Evolutionary conservation across 495 filamentous ascomycete species (phyloP).

Genomic region (Trichocladium antarcticum): DNA sequence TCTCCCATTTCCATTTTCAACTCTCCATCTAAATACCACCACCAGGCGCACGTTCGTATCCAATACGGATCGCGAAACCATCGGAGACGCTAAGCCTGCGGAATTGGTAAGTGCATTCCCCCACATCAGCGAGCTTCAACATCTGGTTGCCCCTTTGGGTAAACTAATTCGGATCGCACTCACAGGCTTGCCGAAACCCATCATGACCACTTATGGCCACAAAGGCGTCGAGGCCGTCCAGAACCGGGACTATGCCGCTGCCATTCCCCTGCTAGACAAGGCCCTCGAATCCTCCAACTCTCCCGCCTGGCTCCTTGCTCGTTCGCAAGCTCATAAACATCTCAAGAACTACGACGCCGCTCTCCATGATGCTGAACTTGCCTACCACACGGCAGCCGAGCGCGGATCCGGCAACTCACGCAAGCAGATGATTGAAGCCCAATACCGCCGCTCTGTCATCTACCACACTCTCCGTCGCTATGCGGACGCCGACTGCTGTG

Average conservation of each 20-base stretch:
- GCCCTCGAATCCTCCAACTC: conserved; percentile 62
- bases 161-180: no score
- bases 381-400: conserved; percentile 53
- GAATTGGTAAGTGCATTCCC: no score
- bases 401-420: conserved; percentile 53
- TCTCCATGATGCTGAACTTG: conserved; percentile 70
- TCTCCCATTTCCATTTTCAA: not conserved
- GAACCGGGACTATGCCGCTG: conserved; percentile 50
- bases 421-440: conserved; percentile 67
- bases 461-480: conserved; percentile 59
- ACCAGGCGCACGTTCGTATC: no score
- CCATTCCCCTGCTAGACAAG: conserved; percentile 61
- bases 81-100: no score
- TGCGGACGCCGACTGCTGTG: conserved; percentile 65
- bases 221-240: conserved; percentile 48
- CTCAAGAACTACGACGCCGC: conserved; percentile 42
- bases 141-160: no score
- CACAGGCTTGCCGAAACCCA: no score
- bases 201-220: conserved; percentile 24
- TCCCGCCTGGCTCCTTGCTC: conserved; percentile 75
- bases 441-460: conserved; percentile 68
- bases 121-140: no score
- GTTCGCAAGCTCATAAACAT: conserved; percentile 72
- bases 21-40: no score
- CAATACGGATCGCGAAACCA: no score